Evolutionary conservation across 768 basidiomycete species (phyloP).

Genomic region (Podaxis sp.): DNA sequence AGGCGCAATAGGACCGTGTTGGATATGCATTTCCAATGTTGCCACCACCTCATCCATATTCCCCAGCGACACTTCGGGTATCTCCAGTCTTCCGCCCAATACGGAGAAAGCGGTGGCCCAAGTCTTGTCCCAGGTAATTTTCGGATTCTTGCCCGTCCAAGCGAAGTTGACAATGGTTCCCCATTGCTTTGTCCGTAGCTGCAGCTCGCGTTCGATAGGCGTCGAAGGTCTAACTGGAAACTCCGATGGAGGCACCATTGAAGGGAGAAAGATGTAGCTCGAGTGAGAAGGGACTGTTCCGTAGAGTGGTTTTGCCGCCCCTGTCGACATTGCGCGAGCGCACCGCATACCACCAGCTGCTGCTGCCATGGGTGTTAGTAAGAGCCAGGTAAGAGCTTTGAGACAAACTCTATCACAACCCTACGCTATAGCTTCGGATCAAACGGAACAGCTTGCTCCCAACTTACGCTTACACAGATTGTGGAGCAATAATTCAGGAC

Average conservation of each 20-base stretch:
- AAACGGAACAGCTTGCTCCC: too few species aligned
- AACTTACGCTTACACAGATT: too few species aligned
- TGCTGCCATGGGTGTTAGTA: not conserved
- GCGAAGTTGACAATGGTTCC: slow-evolving; percentile 62
- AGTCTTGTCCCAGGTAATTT: slow-evolving; percentile 14
- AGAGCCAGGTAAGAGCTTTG: not conserved
- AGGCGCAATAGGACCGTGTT: slow-evolving; percentile 13
- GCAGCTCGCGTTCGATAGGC: slow-evolving; percentile 49
- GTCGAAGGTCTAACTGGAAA: slow-evolving; percentile 50
- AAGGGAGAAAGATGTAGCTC: slow-evolving; percentile 56
- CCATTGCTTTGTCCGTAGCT: slow-evolving; percentile 40
- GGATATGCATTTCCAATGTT: slow-evolving; percentile 31
- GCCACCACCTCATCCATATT: slow-evolving; percentile 50
- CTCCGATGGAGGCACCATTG: slow-evolving; percentile 41
- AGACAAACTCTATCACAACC: too few species aligned
- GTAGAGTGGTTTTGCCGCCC: slow-evolving; percentile 27
- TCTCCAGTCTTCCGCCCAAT: slow-evolving; percentile 43
- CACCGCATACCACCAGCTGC: not conserved
- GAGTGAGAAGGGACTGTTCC: slow-evolving; percentile 54
- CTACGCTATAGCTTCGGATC: too few species aligned
- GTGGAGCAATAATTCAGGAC: too few species aligned
- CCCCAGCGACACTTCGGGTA: slow-evolving; percentile 44
- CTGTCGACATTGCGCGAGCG: slow-evolving; percentile 7
- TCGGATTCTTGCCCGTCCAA: slow-evolving; percentile 34
- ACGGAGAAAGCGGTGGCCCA: slow-evolving; percentile 53